Conservation (phyloP, 192 early-diverging fungal species). For the Chytriomyces sp. region DNA sequence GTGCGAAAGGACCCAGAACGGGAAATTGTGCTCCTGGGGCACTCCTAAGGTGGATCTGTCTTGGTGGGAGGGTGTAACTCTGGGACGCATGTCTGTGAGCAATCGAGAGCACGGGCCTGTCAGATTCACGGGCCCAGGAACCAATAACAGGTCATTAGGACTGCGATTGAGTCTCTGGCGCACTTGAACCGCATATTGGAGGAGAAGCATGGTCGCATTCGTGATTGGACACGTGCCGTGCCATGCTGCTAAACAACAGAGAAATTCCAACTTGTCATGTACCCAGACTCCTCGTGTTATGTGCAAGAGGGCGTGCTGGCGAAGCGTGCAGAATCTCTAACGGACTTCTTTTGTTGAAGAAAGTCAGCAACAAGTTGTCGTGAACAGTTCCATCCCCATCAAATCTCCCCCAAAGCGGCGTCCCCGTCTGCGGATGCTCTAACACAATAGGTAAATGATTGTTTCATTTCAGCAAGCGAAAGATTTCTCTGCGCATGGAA, state of each 20-base stretch:
- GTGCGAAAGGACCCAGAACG: slow-evolving; percentile 8
- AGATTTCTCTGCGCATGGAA: no score
- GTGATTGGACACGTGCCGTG: slow-evolving; percentile 57
- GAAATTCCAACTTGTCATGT: slow-evolving; percentile 54
- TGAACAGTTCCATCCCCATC: no score
- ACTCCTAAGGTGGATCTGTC: slow-evolving; percentile 16
- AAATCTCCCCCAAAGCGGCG: no score
- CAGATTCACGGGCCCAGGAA: no score
- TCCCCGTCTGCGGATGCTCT: no score
- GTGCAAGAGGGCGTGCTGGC: slow-evolving; percentile 52
- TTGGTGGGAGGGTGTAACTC: slow-evolving; percentile 6
- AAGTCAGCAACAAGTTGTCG: no score
- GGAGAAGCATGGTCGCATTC: slow-evolving; percentile 22
- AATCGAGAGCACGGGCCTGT: not conserved
- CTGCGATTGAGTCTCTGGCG: slow-evolving; percentile 26
- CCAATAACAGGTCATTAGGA: not conserved
- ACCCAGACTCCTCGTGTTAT: slow-evolving; percentile 49
- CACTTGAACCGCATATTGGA: slow-evolving; percentile 22
- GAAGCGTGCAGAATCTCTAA: slow-evolving; percentile 35
- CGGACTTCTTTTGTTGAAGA: no score
- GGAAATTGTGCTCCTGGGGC: slow-evolving; percentile 21
- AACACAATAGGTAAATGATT: no score
- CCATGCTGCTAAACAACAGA: slow-evolving; percentile 19
- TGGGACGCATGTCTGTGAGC: not conserved
- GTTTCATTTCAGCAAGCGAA: no score